Evolutionary conservation across 148 eudicot species (phyloP).

Genomic region (Vaccinium vitisidaea): DNA sequence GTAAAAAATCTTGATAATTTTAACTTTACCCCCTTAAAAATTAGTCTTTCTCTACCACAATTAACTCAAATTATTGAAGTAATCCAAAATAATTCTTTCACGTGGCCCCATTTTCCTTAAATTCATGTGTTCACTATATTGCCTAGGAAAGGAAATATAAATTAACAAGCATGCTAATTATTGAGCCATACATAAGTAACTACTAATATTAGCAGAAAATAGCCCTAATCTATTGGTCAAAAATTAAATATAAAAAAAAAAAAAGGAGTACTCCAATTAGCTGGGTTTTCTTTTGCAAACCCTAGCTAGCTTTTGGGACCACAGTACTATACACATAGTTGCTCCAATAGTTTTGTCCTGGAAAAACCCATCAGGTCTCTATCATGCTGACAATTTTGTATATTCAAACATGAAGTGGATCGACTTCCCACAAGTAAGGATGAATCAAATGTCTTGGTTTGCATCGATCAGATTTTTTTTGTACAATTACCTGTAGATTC

Average conservation of each 20-base stretch:
- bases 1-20: background rate
- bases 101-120: background rate
- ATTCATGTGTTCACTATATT: background rate
- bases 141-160: background rate
- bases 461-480: background rate
- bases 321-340: background rate
- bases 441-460: background rate
- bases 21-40: background rate
- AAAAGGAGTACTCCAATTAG: background rate
- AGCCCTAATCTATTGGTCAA: background rate
- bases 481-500: background rate
- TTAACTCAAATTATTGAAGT: background rate
- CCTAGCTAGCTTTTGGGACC: slow-evolving; percentile 15
- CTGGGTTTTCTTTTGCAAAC: background rate
- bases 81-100: background rate
- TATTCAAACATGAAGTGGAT: slow-evolving; percentile 9
- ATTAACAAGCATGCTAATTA: background rate
- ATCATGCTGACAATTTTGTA: slow-evolving; percentile 12
- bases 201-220: background rate
- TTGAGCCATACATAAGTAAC: background rate
- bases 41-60: background rate
- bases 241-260: background rate
- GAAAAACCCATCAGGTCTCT: slow-evolving; percentile 6
- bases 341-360: background rate
- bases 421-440: slow-evolving; percentile 16